phyloP scores from a whole-genome alignment of 1,284 basidiomycete species.

The Leccinum colubrinum region DNA sequence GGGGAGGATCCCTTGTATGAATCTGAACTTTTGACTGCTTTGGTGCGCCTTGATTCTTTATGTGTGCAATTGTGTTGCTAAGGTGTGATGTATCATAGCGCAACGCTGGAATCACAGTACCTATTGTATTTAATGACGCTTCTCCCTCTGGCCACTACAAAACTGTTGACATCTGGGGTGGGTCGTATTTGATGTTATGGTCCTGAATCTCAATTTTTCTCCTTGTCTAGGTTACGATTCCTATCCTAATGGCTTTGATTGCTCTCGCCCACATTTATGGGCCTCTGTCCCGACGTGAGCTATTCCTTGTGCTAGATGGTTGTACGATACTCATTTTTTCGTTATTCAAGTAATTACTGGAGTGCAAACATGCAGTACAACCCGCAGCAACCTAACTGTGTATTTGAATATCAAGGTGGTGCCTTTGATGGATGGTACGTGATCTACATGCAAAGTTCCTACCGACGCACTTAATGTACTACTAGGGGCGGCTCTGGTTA shows the following conservation, averaged over 20 bases:
- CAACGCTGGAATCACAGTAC: conserved; percentile 43
- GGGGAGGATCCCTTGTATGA: conserved; percentile 46
- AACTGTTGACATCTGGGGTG: conserved; percentile 46
- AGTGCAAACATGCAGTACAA: conserved; percentile 37
- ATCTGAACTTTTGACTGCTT: conserved; percentile 35
- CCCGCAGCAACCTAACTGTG: conserved; percentile 41
- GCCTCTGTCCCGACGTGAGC: conserved; percentile 35
- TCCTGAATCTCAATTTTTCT: not conserved
- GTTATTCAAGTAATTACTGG: conserved; percentile 15
- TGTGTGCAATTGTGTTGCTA: not conserved
- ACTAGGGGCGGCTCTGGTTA: conserved; percentile 27
- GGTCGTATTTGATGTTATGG: not conserved
- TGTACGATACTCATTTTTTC: not conserved
- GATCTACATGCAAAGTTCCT: not conserved
- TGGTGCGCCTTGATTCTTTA: conserved; percentile 29
- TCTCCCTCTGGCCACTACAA: conserved; percentile 44
- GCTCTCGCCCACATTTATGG: conserved; percentile 50
- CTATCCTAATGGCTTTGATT: conserved; percentile 59
- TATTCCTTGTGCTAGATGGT: not conserved
- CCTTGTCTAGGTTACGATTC: conserved; percentile 40
- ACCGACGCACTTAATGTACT: not conserved
- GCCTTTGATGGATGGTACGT: conserved; percentile 49
- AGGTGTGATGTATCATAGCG: conserved; percentile 30
- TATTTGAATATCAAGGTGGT: conserved; percentile 52
- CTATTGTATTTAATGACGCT: conserved; percentile 46